phyloP scores from a whole-genome alignment of 2,329 filamentous ascomycete species.

The Alternaria burnsii region DNA sequence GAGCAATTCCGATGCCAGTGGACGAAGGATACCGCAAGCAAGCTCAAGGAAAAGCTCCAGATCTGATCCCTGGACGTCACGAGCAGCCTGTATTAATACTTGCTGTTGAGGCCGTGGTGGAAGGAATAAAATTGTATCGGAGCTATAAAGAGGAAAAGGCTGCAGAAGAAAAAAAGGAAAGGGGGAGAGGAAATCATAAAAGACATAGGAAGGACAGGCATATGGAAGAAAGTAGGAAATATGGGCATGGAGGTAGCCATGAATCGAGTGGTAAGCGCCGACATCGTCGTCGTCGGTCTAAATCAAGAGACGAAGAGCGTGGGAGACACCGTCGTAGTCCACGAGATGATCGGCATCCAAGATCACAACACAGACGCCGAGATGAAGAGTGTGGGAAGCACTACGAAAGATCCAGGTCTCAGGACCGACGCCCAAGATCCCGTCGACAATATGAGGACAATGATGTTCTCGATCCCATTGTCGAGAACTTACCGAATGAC shows the following conservation, averaged over 20 bases:
- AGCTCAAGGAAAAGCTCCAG: conserved; percentile 26
- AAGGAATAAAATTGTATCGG: conserved; percentile 30
- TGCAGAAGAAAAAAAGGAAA: conserved; percentile 6
- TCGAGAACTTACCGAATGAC: neutral
- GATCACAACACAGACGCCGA: neutral
- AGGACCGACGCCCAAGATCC: neutral
- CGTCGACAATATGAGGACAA: neutral
- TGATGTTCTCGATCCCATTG: neutral
- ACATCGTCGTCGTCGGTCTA: conserved; percentile 3
- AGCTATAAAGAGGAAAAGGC: conserved; percentile 23
- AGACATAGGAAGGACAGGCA: neutral
- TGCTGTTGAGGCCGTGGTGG: conserved; percentile 31
- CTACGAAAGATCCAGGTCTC: neutral
- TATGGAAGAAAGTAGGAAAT: neutral
- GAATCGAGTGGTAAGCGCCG: neutral
- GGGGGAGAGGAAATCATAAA: neutral
- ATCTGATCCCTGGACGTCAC: conserved; percentile 16
- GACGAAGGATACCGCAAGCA: conserved; percentile 21
- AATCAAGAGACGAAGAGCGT: neutral
- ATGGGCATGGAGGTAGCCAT: neutral
- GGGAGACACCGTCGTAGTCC: neutral
- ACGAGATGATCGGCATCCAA: neutral
- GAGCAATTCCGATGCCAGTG: conserved; percentile 13
- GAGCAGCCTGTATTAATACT: conserved; percentile 22
- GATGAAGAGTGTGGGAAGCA: neutral